Evolutionary conservation across 2,329 filamentous ascomycete species (phyloP).

Genomic region (Penicillium sp.): DNA sequence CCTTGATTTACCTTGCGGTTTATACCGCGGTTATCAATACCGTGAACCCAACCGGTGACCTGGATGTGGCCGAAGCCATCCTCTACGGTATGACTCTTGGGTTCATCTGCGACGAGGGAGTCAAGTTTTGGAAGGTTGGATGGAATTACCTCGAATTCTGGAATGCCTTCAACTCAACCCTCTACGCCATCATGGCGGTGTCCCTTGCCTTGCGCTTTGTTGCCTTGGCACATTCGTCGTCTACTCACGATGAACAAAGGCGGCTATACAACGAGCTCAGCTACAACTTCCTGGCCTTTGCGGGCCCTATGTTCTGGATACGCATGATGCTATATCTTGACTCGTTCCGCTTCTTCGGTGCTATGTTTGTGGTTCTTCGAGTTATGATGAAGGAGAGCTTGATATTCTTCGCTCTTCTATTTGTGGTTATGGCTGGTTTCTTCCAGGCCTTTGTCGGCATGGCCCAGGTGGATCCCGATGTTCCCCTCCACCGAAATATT

Average conservation of each 20-base stretch:
- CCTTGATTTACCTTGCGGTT: constrained; percentile 74
- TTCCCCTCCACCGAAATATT: constrained; percentile 45
- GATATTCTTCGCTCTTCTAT: constrained; percentile 91
- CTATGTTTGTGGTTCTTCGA: constrained; percentile 96
- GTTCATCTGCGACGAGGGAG: constrained; percentile 81
- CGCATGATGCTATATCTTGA: constrained; percentile 90
- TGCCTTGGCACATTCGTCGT: constrained; percentile 64
- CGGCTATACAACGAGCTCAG: constrained; percentile 71
- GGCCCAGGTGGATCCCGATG: constrained; percentile 74
- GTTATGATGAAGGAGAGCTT: constrained; percentile 92
- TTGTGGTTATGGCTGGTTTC: constrained; percentile 75
- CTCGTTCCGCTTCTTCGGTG: constrained; percentile 90
- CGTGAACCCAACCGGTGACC: constrained; percentile 77
- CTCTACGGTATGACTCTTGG: constrained; percentile 90
- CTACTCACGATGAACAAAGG: constrained; percentile 52
- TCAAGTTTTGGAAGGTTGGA: constrained; percentile 93
- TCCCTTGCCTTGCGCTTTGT: constrained; percentile 78
- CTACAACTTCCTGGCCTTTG: constrained; percentile 92
- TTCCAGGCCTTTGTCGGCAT: constrained; percentile 92
- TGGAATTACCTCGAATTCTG: constrained; percentile 90
- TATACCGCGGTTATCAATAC: constrained; percentile 94
- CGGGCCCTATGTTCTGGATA: constrained; percentile 95
- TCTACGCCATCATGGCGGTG: constrained; percentile 75
- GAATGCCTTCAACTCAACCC: constrained; percentile 86
- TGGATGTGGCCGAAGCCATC: constrained; percentile 79